Percentiles rank a stretch among this genome's conserved stretches.
phyloP scores from a whole-genome alignment of 208 protist species.

The Trichomonas vaginalis region DNA sequence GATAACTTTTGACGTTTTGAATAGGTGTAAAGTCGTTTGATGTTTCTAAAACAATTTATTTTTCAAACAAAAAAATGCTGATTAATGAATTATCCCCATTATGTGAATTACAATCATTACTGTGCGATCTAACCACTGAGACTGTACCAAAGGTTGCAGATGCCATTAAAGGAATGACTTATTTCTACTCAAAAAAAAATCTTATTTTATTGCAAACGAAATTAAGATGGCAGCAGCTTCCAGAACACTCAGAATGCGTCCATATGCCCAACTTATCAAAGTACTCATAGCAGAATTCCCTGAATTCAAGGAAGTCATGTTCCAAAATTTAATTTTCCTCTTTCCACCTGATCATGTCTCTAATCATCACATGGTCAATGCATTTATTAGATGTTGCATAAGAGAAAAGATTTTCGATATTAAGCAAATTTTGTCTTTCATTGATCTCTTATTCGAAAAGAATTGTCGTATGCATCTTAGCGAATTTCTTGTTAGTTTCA shows the following conservation, averaged over 20 bases:
- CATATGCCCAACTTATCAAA: neutral
- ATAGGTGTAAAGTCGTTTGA: no score
- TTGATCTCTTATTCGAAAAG: neutral
- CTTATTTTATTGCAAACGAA: neutral
- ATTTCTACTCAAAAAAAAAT: neutral
- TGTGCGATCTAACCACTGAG: no score
- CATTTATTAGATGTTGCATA: neutral
- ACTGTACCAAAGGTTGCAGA: no score
- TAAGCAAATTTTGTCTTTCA: neutral
- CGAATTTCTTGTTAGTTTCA: neutral
- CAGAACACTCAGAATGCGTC: neutral
- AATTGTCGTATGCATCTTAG: neutral
- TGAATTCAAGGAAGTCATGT: neutral
- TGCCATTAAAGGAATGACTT: neutral
- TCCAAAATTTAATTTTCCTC: neutral
- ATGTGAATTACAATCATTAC: no score
- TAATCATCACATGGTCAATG: neutral
- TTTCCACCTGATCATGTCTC: neutral
- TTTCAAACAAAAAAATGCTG: no score
- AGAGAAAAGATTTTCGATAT: neutral
- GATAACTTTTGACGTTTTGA: no score
- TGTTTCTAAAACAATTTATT: no score
- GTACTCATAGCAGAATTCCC: neutral
- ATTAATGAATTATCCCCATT: no score
- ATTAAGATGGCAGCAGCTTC: neutral